Percentiles rank a stretch among this genome's conserved stretches.
Evolutionary conservation across 2,329 filamentous ascomycete species (phyloP).

Genomic region (Kalmusia sp.): DNA sequence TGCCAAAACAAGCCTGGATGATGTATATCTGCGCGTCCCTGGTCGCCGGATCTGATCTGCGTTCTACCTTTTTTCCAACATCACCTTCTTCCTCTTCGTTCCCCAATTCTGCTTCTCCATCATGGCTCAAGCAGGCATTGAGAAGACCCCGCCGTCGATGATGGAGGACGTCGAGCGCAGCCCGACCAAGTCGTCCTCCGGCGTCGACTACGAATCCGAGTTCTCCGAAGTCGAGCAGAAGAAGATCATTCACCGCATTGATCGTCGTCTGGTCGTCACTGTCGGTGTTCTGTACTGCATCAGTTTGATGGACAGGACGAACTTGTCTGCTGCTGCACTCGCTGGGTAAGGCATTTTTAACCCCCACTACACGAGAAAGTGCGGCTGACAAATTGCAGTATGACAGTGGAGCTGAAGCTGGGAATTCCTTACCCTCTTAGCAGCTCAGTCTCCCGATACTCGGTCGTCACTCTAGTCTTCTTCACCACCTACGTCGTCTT

Average conservation of each 20-base stretch:
- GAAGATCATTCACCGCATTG: slow-evolving; percentile 72
- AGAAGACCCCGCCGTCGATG: slow-evolving; percentile 29
- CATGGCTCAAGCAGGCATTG: slow-evolving; percentile 32
- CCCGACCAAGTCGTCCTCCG: slow-evolving; percentile 23
- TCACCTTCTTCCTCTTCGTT: slow-evolving; percentile 8
- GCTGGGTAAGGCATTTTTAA: slow-evolving; percentile 60
- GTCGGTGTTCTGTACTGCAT: slow-evolving; percentile 72
- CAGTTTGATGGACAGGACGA: slow-evolving; percentile 80
- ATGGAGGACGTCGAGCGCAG: slow-evolving; percentile 30
- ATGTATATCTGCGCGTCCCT: slow-evolving; percentile 17
- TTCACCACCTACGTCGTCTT: slow-evolving; percentile 54
- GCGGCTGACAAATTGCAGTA: slow-evolving; percentile 41
- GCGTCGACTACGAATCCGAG: slow-evolving; percentile 40
- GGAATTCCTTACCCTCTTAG: slow-evolving; percentile 13
- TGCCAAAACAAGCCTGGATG: slow-evolving; percentile 6
- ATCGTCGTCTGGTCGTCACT: slow-evolving; percentile 60
- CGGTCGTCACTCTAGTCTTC: slow-evolving; percentile 66
- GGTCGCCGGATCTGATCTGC: slow-evolving; percentile 8
- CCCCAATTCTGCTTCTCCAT: slow-evolving; percentile 1
- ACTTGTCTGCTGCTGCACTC: slow-evolving; percentile 75
- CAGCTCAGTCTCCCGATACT: slow-evolving; percentile 44
- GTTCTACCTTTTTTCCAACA: slow-evolving; percentile 7
- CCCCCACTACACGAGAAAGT: not conserved
- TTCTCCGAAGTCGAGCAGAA: slow-evolving; percentile 69
- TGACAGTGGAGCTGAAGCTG: slow-evolving; percentile 48